Evolutionary conservation across 2,329 filamentous ascomycete genomes (phyloP), one percentile per base, ranked within the genome.

Genomic region (Meredithiella fracta): DNA sequence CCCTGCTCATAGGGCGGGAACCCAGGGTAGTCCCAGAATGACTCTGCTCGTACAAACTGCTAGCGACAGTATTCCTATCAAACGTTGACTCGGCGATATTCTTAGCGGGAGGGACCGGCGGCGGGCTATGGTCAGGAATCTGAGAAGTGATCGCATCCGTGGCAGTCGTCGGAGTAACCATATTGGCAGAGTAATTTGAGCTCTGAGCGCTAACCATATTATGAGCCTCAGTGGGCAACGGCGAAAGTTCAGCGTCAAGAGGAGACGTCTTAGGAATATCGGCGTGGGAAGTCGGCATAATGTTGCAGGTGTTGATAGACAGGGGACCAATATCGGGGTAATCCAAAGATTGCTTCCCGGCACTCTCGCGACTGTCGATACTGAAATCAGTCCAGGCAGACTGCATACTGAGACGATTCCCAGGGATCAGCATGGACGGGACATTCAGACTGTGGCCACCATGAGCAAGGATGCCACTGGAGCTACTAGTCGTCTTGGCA

Each of bases 321-420:
- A 60, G 60, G 44, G 60, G 23, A 14, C 50, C 50, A 52, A 62
- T 61, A 9, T 51, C 51, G 7, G 52, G 54, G 51, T 37, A 31
- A 52, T 50, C 53, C 29, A 22, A 51, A 51, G n/a, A 54, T 40
- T 47, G 55, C 20, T 58, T 56, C 29, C 29, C 29, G 15, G 40
- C 23, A 47, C 57, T 52, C 15, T 51, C 50, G 20, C 68, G 70
- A 58, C 75, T 79, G 15, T 76, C 75, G 8, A 80, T 67, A 0
- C 77, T 78, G 59, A 76, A 74, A 62, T 81, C 77, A 25, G 78
- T 80, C 78, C 78, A 81, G n/a, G 71, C 68, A 1, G 77, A 79
- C 55, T 75, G 72, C 51, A 78, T 74, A 60, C 77, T 80, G 20
- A 67, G 65, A 38, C 77, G 70, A 58, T 78, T 69, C 58, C 67